Base-by-base conservation (phyloP, 805 yeast species). In the Wickerhamiella sergipiensis region DNA sequence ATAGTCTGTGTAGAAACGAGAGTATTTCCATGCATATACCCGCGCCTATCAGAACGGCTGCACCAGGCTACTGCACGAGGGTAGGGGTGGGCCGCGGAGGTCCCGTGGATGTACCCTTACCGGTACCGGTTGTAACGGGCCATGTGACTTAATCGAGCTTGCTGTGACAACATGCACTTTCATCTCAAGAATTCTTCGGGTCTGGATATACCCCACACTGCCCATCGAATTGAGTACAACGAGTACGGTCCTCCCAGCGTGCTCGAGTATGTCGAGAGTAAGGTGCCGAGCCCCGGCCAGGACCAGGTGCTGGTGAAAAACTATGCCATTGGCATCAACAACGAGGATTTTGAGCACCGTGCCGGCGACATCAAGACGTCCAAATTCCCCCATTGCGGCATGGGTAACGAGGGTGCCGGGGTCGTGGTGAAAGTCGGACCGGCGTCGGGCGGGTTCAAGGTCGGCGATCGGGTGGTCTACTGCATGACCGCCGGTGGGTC, bases 341-440 rank as follows among this genome's bases (percentile, higher is more conserved):
- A 77, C 70, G 83, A 87, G 56, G 97, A 89, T 60, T 71, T 79
- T 3, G 88, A 88, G 67, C 85, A 84, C 70, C 76, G 96, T 62
- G 75, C 69, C 48, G 96, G 96, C 3, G 59, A 83, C 3, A 89
- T 88, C 61, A 83, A 85, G 7, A 59, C 71, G 12, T 60, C 67
- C 26, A 62, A 67, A 45, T 50, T 58, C 26, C 97, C 97, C 5
- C 23, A 21, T 15, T 21, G 21, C 2, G 45, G 45, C 6, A 13
- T 45, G 3, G 47, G 39, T 17, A 45, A 31, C n/a, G 38, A 29
- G 23, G 47, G 31, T 23, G 39, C 39, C n/a, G 38, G 39, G 9
- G 24, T 29, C n/a, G 38, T 45, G 13, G 21, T 19, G 24, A 18
- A 23, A 17, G 47, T 45, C 24, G 38, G 47, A 2, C 23, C 38